Conservation (phyloP, 2,329 filamentous ascomycete genomes). For the Aureobasidium leucospermi region DNA sequence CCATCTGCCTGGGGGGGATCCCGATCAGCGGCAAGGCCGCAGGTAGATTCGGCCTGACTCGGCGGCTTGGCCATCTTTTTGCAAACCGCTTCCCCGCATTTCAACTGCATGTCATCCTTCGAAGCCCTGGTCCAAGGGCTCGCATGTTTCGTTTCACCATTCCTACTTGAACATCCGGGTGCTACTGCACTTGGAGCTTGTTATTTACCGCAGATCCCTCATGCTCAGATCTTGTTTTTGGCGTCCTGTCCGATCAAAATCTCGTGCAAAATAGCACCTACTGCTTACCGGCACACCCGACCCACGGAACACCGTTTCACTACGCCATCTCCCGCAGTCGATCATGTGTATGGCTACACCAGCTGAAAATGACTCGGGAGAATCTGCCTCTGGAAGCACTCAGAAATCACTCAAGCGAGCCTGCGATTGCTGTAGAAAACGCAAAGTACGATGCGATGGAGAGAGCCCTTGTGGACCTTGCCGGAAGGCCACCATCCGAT, state of each 20-base stretch:
- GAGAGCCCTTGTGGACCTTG: slow-evolving; percentile 28
- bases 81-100: slow-evolving; percentile 3
- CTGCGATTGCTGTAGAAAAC: slow-evolving; percentile 31
- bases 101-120: slow-evolving; percentile 3
- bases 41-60: slow-evolving; percentile 9
- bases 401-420: slow-evolving; percentile 23
- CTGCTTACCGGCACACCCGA: not conserved
- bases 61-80: slow-evolving; percentile 11
- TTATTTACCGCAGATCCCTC: slow-evolving; percentile 2
- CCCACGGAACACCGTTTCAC: not conserved
- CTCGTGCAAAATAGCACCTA: not conserved
- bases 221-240: not conserved
- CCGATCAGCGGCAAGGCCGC: slow-evolving; percentile 1
- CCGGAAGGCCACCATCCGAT: slow-evolving; percentile 28
- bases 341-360: slow-evolving; percentile 13
- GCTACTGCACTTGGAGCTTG: not conserved
- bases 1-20: not conserved
- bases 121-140: not conserved
- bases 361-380: slow-evolving; percentile 11
- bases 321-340: not conserved
- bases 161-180: not conserved
- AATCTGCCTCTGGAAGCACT: slow-evolving; percentile 5
- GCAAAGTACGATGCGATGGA: slow-evolving; percentile 30
- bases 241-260: not conserved
- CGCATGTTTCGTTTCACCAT: slow-evolving; percentile 3